Percentiles rank a stretch among this genome's conserved stretches.
Conservation (phyloP, 176 grass and related monocot species). For the Zea mays region DNA sequence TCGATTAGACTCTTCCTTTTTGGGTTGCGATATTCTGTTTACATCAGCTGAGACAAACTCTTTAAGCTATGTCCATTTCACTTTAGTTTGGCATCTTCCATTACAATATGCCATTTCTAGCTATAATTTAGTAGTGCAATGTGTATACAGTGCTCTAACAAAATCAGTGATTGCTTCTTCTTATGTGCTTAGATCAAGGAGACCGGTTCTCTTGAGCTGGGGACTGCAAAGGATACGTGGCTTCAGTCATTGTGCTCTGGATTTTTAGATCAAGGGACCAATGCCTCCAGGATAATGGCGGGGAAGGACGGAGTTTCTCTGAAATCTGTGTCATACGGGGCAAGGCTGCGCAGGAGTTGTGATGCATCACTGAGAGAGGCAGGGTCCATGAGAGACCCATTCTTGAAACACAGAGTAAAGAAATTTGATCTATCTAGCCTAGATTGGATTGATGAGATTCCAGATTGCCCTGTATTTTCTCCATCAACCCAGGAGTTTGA, state of each 20-base stretch:
- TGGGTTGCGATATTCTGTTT: conserved; percentile 38
- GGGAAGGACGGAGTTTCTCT: conserved; percentile 57
- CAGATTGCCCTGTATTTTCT: conserved; percentile 86
- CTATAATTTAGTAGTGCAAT: conserved; percentile 34
- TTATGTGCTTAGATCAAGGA: conserved; percentile 55
- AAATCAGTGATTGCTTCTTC: conserved; percentile 7
- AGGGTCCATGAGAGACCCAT: conserved; percentile 52
- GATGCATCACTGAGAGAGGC: conserved; percentile 43
- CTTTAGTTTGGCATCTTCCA: conserved; percentile 45
- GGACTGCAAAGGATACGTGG: conserved; percentile 46
- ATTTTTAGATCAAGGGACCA: conserved; percentile 16
- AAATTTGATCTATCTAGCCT: conserved; percentile 87
- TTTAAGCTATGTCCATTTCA: conserved; percentile 29
- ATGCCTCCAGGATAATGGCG: conserved; percentile 55
- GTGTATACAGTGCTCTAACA: conserved; percentile 1
- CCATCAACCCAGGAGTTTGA: conserved; percentile 88
- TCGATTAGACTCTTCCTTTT: conserved; percentile 23
- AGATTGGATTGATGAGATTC: conserved; percentile 91
- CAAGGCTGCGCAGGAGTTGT: conserved; percentile 45
- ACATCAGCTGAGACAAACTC: conserved; percentile 40
- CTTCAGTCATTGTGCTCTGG: conserved; percentile 34
- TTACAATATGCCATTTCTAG: conserved; percentile 24
- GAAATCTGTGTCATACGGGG: conserved; percentile 63
- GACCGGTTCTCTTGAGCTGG: conserved; percentile 43
- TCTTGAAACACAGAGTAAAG: conserved; percentile 66